These are phyloP conservation scores for Rhizophlyctis rosea DNA, from an alignment of 192 early-diverging fungal genomes.

Conservation along the genomic window DNA sequence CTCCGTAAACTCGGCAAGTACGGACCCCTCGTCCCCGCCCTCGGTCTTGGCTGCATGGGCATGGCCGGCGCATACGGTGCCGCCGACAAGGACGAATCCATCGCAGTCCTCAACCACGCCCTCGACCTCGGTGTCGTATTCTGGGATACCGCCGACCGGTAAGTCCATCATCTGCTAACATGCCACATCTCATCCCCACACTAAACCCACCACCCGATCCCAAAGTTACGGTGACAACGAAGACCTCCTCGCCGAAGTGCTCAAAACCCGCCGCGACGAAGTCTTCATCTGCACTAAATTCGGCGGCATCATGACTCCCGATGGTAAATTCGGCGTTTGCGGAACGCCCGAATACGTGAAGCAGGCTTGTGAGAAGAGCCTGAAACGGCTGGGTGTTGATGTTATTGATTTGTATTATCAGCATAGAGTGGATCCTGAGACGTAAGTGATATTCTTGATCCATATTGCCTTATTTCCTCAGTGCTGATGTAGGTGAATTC, in stretches of 20 bases:
- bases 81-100: conserved; percentile 29
- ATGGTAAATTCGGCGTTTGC: conserved; percentile 32
- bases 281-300: conserved; percentile 63
- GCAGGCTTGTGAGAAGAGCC: conserved; percentile 36
- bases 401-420: conserved; percentile 63
- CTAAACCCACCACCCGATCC: too few species aligned
- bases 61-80: conserved; percentile 33
- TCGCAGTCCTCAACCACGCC: conserved; percentile 42
- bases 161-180: conserved; percentile 25
- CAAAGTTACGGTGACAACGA: conserved; percentile 60
- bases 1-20: conserved; percentile 35
- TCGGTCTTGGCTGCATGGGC: conserved; percentile 46
- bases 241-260: conserved; percentile 43
- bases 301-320: conserved; percentile 31
- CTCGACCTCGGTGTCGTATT: conserved; percentile 53
- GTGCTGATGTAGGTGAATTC: not conserved
- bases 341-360: conserved; percentile 50
- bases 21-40: conserved; percentile 32
- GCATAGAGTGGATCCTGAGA: conserved; percentile 48
- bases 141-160: conserved; percentile 63
- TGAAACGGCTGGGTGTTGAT: conserved; percentile 50
- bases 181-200: too few species aligned
- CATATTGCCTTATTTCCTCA: conserved; percentile 23
- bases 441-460: conserved; percentile 44
- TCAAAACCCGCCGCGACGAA: conserved; percentile 34